Evolutionary conservation across 2,329 filamentous ascomycete species (phyloP).

Genomic region (Ophiognomonia clavigignenti-juglandacearum): DNA sequence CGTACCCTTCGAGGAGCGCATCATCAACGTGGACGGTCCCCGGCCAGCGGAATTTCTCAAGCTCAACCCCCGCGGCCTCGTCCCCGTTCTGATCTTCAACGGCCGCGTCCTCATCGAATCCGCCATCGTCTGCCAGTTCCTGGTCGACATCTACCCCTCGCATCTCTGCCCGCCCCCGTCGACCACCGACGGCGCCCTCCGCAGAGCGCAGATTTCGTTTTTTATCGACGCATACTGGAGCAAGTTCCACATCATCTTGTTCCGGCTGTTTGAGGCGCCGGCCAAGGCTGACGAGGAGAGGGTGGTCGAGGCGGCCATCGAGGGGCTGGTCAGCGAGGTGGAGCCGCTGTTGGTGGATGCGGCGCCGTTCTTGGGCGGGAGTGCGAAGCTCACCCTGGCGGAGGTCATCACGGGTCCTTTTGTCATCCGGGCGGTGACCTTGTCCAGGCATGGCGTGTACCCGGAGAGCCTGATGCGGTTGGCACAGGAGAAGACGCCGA

Average conservation of each 20-base stretch:
- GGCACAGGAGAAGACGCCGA: constrained; percentile 18
- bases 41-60: constrained; percentile 66
- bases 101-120: constrained; percentile 65
- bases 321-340: constrained; percentile 58
- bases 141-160: constrained; percentile 62
- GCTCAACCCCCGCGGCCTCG: constrained; percentile 69
- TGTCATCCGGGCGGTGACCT: constrained; percentile 1
- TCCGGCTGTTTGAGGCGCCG: constrained; percentile 36
- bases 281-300: constrained; percentile 43
- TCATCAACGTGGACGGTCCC: constrained; percentile 62
- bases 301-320: constrained; percentile 44
- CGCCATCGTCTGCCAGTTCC: constrained; percentile 61
- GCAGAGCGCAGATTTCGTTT: constrained; percentile 60
- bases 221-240: constrained; percentile 64
- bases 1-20: constrained; percentile 60
- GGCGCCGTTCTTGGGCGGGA: constrained; percentile 56
- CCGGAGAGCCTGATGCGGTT: constrained; percentile 39
- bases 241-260: constrained; percentile 48
- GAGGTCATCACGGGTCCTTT: constrained; percentile 47
- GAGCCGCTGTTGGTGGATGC: constrained; percentile 58
- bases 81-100: constrained; percentile 63
- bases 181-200: constrained; percentile 47
- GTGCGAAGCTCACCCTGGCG: constrained; percentile 59
- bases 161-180: constrained; percentile 52
- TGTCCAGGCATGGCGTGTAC: constrained; percentile 44